Base-by-base conservation (phyloP, 495 filamentous ascomycete species). In the Talaromyces borbonicus region DNA sequence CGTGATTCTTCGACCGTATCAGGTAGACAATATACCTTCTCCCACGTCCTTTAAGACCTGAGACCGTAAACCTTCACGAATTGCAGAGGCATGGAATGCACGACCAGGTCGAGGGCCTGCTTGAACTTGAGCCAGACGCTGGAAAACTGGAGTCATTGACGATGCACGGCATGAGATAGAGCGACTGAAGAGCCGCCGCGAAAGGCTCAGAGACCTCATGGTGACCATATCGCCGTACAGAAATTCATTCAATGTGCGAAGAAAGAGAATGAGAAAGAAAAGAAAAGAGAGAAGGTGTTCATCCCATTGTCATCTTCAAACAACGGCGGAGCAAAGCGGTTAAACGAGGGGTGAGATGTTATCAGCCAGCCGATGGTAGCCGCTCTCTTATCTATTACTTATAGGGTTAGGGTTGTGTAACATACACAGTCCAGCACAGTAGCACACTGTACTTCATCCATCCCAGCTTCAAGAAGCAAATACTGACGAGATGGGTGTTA, bases 31-130 rank as follows among this genome's bases (percentile, higher is more conserved):
- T 67, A 55, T 58, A 90, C 90, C 93, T 75, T 99, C 93, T 16
- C 93, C 93, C 56, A 96, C 95, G 66, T 99, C 93, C 52, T 92
- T 90, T 29, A 99, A 68, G 30, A 94, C 62, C 56, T 95, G 94
- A 14, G 93, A 90, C 61, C 86, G 88, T 18, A 94, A 74, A 2
- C 73, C 77, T 49, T 71, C 72, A 16, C 79, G 58, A 48, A 65
- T 64, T 39, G 72, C 55, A 22, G 80, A 72, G 12, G 70, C 66
- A 53, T 87, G 82, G 55, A 96, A 89, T 15, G 38, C 59, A 24
- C 64, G 62, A 56, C 53, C 65, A 50, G 19, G 37, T 32, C 26
- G 16, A n/a, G n/a, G n/a, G n/a, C n/a, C n/a, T 23, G 16, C 16
- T 23, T 14, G 18, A 8, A 20, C 14, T 11, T 12, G 19, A 14